Evolutionary conservation across 192 early-diverging fungal genomes (phyloP).

Genomic region (Coemansia sp.): DNA sequence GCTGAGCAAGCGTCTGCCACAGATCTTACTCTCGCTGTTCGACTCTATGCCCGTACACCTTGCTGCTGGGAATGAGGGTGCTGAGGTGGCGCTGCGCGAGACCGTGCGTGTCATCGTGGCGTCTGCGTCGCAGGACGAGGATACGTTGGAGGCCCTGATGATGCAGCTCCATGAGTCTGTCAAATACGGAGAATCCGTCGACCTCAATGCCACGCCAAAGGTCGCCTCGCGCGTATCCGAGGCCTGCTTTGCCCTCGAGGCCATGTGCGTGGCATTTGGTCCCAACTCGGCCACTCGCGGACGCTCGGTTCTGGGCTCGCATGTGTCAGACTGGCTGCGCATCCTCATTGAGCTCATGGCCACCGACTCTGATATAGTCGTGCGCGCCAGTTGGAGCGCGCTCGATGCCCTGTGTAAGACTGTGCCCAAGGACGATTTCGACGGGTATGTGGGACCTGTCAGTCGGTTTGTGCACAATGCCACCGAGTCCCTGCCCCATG

Average conservation of each 20-base stretch:
- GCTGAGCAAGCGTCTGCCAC: conserved; percentile 77
- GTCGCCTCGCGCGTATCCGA: conserved; percentile 42
- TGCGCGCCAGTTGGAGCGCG: conserved; percentile 75
- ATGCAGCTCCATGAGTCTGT: conserved; percentile 72
- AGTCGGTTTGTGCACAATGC: conserved; percentile 66
- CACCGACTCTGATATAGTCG: conserved; percentile 55
- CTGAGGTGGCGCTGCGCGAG: conserved; percentile 67
- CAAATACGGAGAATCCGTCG: conserved; percentile 53
- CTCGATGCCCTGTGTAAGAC: conserved; percentile 78
- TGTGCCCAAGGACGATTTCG: conserved; percentile 86
- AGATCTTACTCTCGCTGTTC: conserved; percentile 81
- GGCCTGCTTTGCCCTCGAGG: conserved; percentile 44
- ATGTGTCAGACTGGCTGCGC: conserved; percentile 80
- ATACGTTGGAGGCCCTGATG: conserved; percentile 79
- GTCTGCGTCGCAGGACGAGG: conserved; percentile 73
- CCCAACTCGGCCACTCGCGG: conserved; percentile 44
- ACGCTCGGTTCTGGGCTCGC: conserved; percentile 54
- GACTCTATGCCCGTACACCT: conserved; percentile 69
- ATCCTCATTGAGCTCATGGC: conserved; percentile 73
- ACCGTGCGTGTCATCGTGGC: conserved; percentile 71
- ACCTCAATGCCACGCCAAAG: conserved; percentile 13
- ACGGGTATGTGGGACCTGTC: conserved; percentile 70
- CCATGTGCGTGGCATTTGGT: conserved; percentile 41
- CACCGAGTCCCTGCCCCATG: conserved; percentile 45
- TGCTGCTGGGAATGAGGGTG: conserved; percentile 54